phyloP scores from a whole-genome alignment of 768 basidiomycete species.

The Naganishia antarctica region DNA sequence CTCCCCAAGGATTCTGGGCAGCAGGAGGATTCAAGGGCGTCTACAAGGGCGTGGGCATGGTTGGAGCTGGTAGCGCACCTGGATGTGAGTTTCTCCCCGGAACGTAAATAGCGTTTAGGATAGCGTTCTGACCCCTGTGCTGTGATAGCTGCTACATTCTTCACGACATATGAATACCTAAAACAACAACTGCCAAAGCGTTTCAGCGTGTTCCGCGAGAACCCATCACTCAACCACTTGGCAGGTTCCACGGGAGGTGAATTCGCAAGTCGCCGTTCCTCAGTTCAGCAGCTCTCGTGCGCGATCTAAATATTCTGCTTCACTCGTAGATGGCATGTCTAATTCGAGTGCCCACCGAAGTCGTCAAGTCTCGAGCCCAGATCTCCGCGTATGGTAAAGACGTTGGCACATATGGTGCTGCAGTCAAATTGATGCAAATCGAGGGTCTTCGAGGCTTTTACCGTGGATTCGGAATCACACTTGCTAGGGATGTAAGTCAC shows the following conservation, averaged over 20 bases:
- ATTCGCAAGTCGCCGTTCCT: conserved; percentile 51
- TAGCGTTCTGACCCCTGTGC: background rate
- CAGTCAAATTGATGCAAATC: conserved; percentile 50
- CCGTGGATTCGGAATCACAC: conserved; percentile 75
- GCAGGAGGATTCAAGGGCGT: conserved; percentile 86
- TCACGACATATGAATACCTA: conserved; percentile 84
- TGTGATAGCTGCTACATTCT: conserved; percentile 82
- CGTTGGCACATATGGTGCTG: conserved; percentile 42
- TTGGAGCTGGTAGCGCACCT: conserved; percentile 88
- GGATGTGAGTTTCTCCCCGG: conserved; percentile 61
- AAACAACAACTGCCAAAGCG: conserved; percentile 68
- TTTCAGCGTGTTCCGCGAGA: conserved; percentile 54
- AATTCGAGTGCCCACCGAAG: conserved; percentile 90
- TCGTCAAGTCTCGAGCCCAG: conserved; percentile 89
- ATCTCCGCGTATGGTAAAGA: conserved; percentile 65
- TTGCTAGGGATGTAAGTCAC: conserved; percentile 60
- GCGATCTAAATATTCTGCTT: background rate
- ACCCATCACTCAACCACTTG: conserved; percentile 57
- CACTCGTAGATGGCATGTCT: conserved; percentile 63
- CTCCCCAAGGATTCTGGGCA: conserved; percentile 72
- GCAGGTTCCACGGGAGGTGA: conserved; percentile 56
- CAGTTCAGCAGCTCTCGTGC: background rate
- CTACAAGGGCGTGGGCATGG: conserved; percentile 90
- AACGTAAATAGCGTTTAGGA: background rate
- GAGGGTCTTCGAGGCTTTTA: conserved; percentile 78